Base-by-base conservation (phyloP, 345 rosid genomes). In the Salix dunnii region DNA sequence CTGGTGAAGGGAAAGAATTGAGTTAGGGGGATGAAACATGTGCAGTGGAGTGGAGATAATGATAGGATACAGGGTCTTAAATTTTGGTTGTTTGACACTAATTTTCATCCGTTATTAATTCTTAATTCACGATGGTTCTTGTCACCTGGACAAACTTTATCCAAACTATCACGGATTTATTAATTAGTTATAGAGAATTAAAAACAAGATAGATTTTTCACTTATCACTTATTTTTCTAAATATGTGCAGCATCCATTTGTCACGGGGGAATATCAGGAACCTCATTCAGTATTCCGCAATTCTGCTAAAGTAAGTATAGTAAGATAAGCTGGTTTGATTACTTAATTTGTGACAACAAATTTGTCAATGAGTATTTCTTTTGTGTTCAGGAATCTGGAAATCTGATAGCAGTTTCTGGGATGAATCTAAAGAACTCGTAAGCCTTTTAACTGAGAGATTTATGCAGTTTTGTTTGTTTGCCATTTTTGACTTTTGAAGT, bases 351-450 rank as follows among this genome's bases (percentile, higher is more conserved):
- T 85, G 75, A 76, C 48, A 43, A 27, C 80, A 63, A n/a, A 62
- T 74, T 60, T 78, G 31, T 62, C 74, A 76, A 79, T 46, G 42
- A 36, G 9, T 28, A 14, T 42, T 81, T 40, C 74, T 75, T 31
- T 3, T 23, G 60, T 79, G 13, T 70, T 69, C 84, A 92, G 96
- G 97, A 85, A 76, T 80, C 86, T 42, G 88, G 90, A 82, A 86
- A 83, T 83, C 46, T 76, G 70, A 53, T 81, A 65, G 79, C 88
- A 68, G 58, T 82, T 74, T 81, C 86, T 70, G 91, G 87, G 84
- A 33, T 79, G 73, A 86, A 80, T 79, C 81, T 71, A 53, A 82
- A 79, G 79, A 90, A 74, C 84, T 89, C 91, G 97, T 92, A 88
- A 86, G 97, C 42, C 55, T 69, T 36, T 69, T 60, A 62, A 73